Percentiles rank a stretch among this genome's conserved stretches.
Conservation (phyloP, 2,329 filamentous ascomycete genomes). For the Fusarium aywerte region DNA sequence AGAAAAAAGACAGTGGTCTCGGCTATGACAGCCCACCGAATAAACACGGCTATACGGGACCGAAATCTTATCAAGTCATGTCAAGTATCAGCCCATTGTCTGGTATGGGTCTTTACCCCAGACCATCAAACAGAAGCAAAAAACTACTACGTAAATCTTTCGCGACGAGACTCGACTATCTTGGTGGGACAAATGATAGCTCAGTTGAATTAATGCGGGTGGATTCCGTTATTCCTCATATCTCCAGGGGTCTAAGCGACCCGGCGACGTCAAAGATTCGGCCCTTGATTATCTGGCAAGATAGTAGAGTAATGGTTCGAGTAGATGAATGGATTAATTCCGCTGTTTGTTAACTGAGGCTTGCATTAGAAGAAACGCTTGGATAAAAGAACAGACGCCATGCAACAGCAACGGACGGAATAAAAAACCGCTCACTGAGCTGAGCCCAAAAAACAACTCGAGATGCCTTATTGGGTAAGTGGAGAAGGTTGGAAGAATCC, state of each 20-base stretch:
- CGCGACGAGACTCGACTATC: conserved; percentile 2
- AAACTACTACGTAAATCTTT: not conserved
- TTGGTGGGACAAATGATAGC: conserved; percentile 7
- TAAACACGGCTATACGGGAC: not conserved
- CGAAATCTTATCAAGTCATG: not conserved
- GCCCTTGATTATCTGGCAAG: not conserved
- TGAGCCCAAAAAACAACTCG: not conserved
- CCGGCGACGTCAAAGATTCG: not conserved
- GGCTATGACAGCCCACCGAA: not conserved
- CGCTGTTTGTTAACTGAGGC: not conserved
- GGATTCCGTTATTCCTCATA: not conserved
- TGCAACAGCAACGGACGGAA: not conserved
- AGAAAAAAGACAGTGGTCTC: not conserved
- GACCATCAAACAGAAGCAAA: not conserved
- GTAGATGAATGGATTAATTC: not conserved
- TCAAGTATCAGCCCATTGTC: not conserved
- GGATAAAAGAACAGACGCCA: not conserved
- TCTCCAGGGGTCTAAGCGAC: not conserved
- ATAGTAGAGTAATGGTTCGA: not conserved
- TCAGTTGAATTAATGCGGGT: conserved; percentile 6
- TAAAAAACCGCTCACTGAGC: not conserved
- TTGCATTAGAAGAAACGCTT: conserved; percentile 19
- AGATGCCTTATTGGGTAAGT: conserved; percentile 14
- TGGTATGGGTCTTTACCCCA: not conserved
- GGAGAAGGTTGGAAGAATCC: not conserved